These are phyloP conservation scores for Carex parvula DNA, from an alignment of 176 grass and related monocot genomes.

Conservation along the genomic window DNA sequence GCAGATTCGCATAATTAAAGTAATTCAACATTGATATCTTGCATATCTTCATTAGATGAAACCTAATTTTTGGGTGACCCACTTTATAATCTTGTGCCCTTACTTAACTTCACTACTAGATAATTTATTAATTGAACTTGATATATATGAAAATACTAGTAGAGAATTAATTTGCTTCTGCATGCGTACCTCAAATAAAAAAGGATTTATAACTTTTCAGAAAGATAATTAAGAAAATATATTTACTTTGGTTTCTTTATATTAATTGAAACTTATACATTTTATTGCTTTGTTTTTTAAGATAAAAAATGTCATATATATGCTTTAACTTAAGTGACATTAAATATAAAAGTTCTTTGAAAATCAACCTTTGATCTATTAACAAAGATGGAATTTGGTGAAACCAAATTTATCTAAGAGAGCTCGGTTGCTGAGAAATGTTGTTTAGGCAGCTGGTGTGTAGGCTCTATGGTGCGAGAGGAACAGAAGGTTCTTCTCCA, in stretches of 20 bases:
- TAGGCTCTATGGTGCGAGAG: too few species aligned
- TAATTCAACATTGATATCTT: background rate
- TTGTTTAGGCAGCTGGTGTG: too few species aligned
- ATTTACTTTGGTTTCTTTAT: background rate
- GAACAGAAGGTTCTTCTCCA: too few species aligned
- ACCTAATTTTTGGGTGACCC: constrained; percentile 19
- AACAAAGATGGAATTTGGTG: too few species aligned
- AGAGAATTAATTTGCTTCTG: background rate
- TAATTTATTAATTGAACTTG: background rate
- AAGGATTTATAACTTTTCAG: background rate
- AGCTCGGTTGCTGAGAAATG: too few species aligned
- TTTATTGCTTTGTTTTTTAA: background rate
- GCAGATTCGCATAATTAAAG: constrained; percentile 2
- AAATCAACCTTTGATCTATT: too few species aligned
- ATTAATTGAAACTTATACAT: background rate
- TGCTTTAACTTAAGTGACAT: background rate
- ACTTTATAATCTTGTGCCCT: background rate
- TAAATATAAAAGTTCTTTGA: background rate
- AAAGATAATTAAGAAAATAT: background rate
- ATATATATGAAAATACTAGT: background rate
- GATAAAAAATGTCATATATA: background rate
- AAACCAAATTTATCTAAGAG: too few species aligned
- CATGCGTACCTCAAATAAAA: background rate
- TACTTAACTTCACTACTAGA: constrained; percentile 13
- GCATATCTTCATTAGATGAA: constrained; percentile 37